Percentiles rank a stretch among this genome's conserved stretches.
phyloP scores from a whole-genome alignment of 2,329 filamentous ascomycete species.

The Penicillium sp. region DNA sequence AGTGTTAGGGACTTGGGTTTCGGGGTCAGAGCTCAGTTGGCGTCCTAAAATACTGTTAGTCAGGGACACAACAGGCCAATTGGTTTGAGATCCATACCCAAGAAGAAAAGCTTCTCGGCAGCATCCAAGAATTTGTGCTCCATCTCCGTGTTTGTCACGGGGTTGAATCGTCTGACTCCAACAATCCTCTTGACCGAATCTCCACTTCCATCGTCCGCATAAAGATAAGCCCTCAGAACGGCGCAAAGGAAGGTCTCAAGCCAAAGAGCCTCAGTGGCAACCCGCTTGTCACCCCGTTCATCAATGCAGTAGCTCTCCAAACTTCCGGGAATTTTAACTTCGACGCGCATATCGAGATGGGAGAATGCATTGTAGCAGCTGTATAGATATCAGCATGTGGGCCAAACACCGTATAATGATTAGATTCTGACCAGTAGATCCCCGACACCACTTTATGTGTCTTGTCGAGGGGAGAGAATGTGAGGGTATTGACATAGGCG shows the following conservation, averaged over 20 bases:
- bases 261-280: slow-evolving; percentile 92
- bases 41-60: slow-evolving; percentile 60
- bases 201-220: slow-evolving; percentile 91
- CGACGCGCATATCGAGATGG: slow-evolving; percentile 94
- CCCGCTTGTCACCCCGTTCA: slow-evolving; percentile 90
- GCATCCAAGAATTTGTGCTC: slow-evolving; percentile 95
- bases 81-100: slow-evolving; percentile 54
- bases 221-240: slow-evolving; percentile 89
- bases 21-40: slow-evolving; percentile 93
- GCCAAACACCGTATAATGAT: not conserved
- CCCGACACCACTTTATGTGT: slow-evolving; percentile 89
- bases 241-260: slow-evolving; percentile 96
- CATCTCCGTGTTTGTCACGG: slow-evolving; percentile 95
- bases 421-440: slow-evolving; percentile 72
- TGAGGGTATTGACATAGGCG: slow-evolving; percentile 97
- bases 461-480: slow-evolving; percentile 81
- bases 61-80: not conserved
- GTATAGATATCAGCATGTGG: slow-evolving; percentile 19
- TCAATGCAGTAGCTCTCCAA: slow-evolving; percentile 98
- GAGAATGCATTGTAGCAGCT: slow-evolving; percentile 99
- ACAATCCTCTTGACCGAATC: slow-evolving; percentile 96
- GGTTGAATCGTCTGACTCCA: slow-evolving; percentile 95
- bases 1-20: slow-evolving; percentile 95
- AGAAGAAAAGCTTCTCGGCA: slow-evolving; percentile 91
- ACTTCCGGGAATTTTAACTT: slow-evolving; percentile 93